Evolutionary conservation across 768 basidiomycete species (phyloP), one percentile per base, ranked within the genome.

Genomic region (Termitomyces heimii): DNA sequence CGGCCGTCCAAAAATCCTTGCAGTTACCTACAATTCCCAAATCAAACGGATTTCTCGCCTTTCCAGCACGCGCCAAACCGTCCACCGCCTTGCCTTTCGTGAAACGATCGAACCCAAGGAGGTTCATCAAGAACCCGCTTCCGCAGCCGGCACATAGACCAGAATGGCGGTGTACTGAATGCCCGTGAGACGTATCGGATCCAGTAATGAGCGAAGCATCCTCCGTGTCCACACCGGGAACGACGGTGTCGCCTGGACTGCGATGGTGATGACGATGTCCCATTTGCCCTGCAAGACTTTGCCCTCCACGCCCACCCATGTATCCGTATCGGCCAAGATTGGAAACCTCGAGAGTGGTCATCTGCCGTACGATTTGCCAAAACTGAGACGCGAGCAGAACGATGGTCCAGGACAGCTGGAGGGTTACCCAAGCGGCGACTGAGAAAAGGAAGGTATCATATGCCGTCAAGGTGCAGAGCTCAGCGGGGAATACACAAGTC

Each of bases 291-390:
- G 76, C 75, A 20, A 89, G 76, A 37, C 79, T 83, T 2, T 84
- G 81, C 20, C 84, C 83, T 0, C 85, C 90, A 40, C 92, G 85
- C 0, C 95, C 95, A 37, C 97, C 96, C 93, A 99, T 96, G 75
- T 87, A 98, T 13, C 97, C 96, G 66, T 87, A 98, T 46, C 96
- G 83, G 3, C 96, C 94, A 2, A 98, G 84, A 67, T 99, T 99
- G 58, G 87, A 88, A 3, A 98, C 92, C 67, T 99, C 96, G 54
- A 95, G 80, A 0, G 96, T 98, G 1, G 96, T 99, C 82, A 98
- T 92, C 66, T 98, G 95, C 26, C 88, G 83, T 2, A 88, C 83
- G 54, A 98, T 84, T 71, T 99, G 97, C 91, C 92, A 96, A 49
- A 86, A 76, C 65, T 99, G 96, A 4, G 86, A 85, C 45, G 80